Conservation (phyloP, 345 rosid species). For the Linum lewisii region DNA sequence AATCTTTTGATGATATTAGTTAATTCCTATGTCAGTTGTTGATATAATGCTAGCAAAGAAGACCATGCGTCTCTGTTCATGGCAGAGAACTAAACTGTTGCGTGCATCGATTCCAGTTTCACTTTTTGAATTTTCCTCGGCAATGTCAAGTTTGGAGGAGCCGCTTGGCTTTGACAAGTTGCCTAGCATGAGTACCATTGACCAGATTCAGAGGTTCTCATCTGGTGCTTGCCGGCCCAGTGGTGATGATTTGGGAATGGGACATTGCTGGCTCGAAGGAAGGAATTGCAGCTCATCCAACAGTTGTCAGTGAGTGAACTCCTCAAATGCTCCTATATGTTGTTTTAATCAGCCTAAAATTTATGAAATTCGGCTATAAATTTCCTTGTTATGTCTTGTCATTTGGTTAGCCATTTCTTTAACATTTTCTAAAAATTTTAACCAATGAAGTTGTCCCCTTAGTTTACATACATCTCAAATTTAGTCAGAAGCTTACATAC, state of each 20-base stretch:
- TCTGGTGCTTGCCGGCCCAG: slow-evolving; percentile 73
- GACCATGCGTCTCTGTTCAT: slow-evolving; percentile 7
- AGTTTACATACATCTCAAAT: not conserved
- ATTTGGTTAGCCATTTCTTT: not conserved
- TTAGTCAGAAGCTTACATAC: not conserved
- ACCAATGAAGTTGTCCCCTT: not conserved
- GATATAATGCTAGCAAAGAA: slow-evolving; percentile 13
- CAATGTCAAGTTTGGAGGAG: slow-evolving; percentile 97
- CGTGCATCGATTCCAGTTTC: slow-evolving; percentile 31
- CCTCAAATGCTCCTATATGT: not conserved
- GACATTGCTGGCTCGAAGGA: slow-evolving; percentile 73
- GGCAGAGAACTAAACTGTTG: slow-evolving; percentile 17
- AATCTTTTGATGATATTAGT: slow-evolving; percentile 1
- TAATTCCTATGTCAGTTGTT: slow-evolving; percentile 1
- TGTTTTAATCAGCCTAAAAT: not conserved
- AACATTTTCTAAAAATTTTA: not conserved
- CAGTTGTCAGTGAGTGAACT: slow-evolving; percentile 46
- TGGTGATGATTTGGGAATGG: slow-evolving; percentile 62
- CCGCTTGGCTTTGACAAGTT: slow-evolving; percentile 81
- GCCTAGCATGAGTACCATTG: slow-evolving; percentile 80
- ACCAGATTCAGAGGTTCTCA: slow-evolving; percentile 80
- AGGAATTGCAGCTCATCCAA: slow-evolving; percentile 77
- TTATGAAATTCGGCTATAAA: not conserved
- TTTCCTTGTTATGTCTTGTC: not conserved
- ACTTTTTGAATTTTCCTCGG: slow-evolving; percentile 11